phyloP scores from a whole-genome alignment of 1,284 basidiomycete species.

The Papiliotrema terrestris region DNA sequence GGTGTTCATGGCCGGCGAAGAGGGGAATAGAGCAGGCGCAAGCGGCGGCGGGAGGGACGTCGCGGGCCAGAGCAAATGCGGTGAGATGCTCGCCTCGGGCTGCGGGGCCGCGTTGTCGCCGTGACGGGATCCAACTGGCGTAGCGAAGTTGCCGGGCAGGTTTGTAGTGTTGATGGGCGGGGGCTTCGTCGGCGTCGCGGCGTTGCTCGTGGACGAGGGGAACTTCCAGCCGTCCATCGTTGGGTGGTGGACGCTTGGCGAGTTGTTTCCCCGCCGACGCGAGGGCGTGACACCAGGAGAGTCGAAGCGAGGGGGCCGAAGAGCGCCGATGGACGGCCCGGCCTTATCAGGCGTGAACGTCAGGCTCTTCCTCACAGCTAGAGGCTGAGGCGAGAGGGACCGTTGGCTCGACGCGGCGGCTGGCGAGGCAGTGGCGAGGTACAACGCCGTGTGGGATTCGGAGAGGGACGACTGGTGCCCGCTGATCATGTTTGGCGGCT shows the following conservation, averaged over 20 bases:
- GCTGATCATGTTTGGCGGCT: constrained; percentile 27
- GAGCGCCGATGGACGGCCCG: constrained; percentile 26
- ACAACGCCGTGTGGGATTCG: constrained; percentile 45
- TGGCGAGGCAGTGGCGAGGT: constrained; percentile 44
- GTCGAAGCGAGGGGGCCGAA: constrained; percentile 16
- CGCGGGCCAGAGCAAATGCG: constrained; percentile 26
- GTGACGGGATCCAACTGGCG: constrained; percentile 1
- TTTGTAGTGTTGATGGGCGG: constrained; percentile 10
- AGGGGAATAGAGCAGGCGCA: constrained; percentile 30
- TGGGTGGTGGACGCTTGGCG: constrained; percentile 31
- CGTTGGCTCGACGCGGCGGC: constrained; percentile 19
- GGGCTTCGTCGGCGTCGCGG: constrained; percentile 19
- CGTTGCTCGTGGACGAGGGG: constrained; percentile 16
- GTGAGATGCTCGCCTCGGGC: constrained; percentile 9
- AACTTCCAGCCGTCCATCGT: constrained; percentile 42
- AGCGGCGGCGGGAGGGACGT: constrained; percentile 16
- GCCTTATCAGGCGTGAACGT: constrained; percentile 37
- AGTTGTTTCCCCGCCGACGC: constrained; percentile 18
- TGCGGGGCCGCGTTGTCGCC: not conserved
- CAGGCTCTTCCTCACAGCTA: constrained; percentile 29
- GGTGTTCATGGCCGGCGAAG: constrained; percentile 25
- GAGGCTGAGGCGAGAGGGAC: constrained; percentile 35
- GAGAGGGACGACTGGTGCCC: constrained; percentile 43
- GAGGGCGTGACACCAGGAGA: constrained; percentile 22
- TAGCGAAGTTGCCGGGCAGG: constrained; percentile 1